Evolutionary conservation across 2,329 filamentous ascomycete genomes (phyloP), one percentile per base, ranked within the genome.

Genomic region (Fusarium proliferatum): DNA sequence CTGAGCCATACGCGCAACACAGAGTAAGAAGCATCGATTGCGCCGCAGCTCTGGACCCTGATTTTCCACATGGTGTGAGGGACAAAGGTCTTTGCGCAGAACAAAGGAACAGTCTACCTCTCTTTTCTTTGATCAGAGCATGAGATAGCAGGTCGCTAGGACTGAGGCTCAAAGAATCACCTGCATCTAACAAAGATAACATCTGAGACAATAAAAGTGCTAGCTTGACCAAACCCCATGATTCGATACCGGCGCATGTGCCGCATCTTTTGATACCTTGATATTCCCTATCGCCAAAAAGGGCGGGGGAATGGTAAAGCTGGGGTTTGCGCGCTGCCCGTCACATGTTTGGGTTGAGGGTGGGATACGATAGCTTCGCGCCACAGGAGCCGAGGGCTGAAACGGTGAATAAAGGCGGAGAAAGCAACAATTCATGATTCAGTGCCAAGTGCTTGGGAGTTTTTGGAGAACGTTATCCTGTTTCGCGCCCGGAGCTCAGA

Each of bases 151-250:
- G 26, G 48, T 65, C 41, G 41, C 46, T 43, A 48, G 15, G 49
- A 67, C 52, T 57, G 64, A 62, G 57, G 56, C 65, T 66, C 45
- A 36, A 30, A 23, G 9, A 43, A 73, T 73, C 71, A 73, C 66
- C 70, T 73, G 71, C 71, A 67, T 48, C 65, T 6, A 38, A 28
- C 43, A 63, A 62, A 71, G 58, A 58, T 62, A 64, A 39, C 56
- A 66, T 53, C 64, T 48, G 48, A 73, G 69, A 73, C 70, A 70
- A 52, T 58, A 45, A 17, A 36, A 28, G 21, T 53, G 36, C 49
- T 69, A 61, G 61, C 45, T 65, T 64, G 66, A 57, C 45, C 43
- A 58, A 73, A 73, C 65, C 70, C 70, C 70, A 73, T 73, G 70
- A 73, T 73, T 66, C 52, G 43, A 64, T 42, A 73, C 36, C 48